Evolutionary conservation across 768 basidiomycete genomes (phyloP), one percentile per base, ranked within the genome.

Genomic region (Obba rivulosa): DNA sequence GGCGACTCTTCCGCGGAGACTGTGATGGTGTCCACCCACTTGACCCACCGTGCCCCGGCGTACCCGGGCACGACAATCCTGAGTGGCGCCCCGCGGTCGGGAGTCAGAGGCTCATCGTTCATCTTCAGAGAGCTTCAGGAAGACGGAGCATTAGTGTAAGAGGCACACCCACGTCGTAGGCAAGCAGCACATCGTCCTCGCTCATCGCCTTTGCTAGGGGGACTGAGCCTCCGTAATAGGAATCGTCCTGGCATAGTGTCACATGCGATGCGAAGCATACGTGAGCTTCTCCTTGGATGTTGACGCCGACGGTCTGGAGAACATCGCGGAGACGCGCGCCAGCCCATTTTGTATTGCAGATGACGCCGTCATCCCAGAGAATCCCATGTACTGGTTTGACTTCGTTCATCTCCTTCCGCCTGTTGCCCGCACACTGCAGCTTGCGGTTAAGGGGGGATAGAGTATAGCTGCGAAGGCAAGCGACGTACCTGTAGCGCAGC

Each of bases 41-140:
- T 86, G 9, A 85, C 83, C 81, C 83, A 85, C 10, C 85, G 76
- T 23, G 82, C 85, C 3, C 84, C 85, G n/a, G 78, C 69, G 55
- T 74, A 77, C 3, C 85, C 84, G 0, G 85, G 85, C 1, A 80
- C 80, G 38, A 86, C 75, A 5, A 83, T 63, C n/a, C 85, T 78
- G 21, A 87, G 56, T 2, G 83, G 84, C 4, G 74, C 82, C 1
- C 85, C 84, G 40, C 81, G 82, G 46, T 81, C 78, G 1, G 82
- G 66, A 14, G 74, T 71, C 17, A 86, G 63, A 0, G 74, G 67
- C 50, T 78, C 74, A 31, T 70, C 76, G 48, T 87, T 86, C 83
- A 85, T 85, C 83, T 82, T 47, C 11, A n/a, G 20, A 11, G 16
- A 48, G 39, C 35, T 17, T 18, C 7, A 10, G 43, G 7, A 11